A percentile compares a stretch with the other conserved stretches of the same genome.
Conservation (phyloP, 1,284 basidiomycete species). For the Tylopilus sp. region DNA sequence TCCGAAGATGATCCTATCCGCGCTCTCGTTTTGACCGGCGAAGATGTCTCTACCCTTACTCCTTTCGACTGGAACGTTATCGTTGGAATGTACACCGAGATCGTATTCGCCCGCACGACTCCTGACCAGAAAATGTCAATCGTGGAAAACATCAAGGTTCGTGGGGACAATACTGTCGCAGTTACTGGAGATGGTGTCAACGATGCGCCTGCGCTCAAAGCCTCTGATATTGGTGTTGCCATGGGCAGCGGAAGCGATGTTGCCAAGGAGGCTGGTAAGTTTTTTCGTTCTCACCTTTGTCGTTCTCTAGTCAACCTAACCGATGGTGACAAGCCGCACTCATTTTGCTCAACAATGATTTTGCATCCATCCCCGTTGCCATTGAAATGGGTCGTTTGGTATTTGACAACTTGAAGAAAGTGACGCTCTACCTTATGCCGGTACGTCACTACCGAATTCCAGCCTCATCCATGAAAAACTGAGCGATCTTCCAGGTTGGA, state of each 20-base stretch:
- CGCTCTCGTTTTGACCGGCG: constrained; percentile 43
- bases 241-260: constrained; percentile 88
- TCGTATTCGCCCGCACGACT: constrained; percentile 58
- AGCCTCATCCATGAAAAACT: neutral
- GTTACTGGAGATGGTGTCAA: constrained; percentile 59
- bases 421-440: constrained; percentile 41
- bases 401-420: constrained; percentile 56
- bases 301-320: neutral
- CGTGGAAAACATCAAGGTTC: constrained; percentile 50
- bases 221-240: constrained; percentile 81
- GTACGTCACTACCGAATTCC: constrained; percentile 32
- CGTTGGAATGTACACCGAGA: constrained; percentile 49
- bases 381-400: constrained; percentile 50
- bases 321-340: constrained; percentile 23
- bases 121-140: constrained; percentile 61
- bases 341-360: constrained; percentile 35
- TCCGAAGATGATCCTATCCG: constrained; percentile 30
- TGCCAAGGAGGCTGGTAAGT: constrained; percentile 55
- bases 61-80: constrained; percentile 47
- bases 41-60: constrained; percentile 43
- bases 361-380: constrained; percentile 38
- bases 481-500: constrained; percentile 23
- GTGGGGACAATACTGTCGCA: constrained; percentile 48
- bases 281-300: neutral
- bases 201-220: constrained; percentile 62